These are phyloP conservation scores for Hypholoma sublateritium DNA, from an alignment of 768 basidiomycete genomes.

Conservation along the genomic window DNA sequence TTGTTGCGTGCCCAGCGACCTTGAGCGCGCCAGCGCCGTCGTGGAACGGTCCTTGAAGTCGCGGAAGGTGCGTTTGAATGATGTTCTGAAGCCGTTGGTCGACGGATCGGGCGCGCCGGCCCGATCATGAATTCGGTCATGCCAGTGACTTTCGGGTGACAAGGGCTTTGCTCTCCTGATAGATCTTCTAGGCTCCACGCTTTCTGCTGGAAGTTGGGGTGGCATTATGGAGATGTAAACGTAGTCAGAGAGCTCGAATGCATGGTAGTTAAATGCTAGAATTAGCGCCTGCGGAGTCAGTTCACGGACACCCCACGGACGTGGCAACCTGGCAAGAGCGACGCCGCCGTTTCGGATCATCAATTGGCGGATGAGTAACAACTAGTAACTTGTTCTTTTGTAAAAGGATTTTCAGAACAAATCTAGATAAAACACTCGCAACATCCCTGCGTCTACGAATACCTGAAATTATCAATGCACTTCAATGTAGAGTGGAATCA, in stretches of 20 bases:
- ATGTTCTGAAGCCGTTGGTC: not conserved
- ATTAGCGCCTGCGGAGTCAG: not conserved
- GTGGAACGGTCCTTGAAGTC: slow-evolving; percentile 3
- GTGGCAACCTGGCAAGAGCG: too few relatives aligned
- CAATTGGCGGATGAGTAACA: too few relatives aligned
- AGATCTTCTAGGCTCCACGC: not conserved
- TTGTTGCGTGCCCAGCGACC: not conserved
- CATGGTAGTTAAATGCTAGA: not conserved
- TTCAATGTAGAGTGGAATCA: too few relatives aligned
- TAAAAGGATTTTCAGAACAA: too few relatives aligned
- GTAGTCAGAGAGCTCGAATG: not conserved
- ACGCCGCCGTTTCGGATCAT: too few relatives aligned
- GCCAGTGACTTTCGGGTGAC: not conserved
- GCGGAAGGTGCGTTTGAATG: slow-evolving; percentile 1
- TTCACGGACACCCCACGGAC: too few relatives aligned
- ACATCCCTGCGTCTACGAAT: too few relatives aligned
- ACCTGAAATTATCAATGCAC: too few relatives aligned
- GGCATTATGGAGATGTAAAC: too few relatives aligned
- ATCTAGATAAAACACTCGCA: too few relatives aligned
- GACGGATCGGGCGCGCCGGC: slow-evolving; percentile 1
- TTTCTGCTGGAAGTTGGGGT: too few relatives aligned
- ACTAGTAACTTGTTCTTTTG: too few relatives aligned
- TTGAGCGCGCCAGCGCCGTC: not conserved
- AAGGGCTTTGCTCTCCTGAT: not conserved
- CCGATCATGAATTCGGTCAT: not conserved